Evolutionary conservation across 345 rosid genomes (phyloP).

Genomic region (Eucalyptus pauciflora): DNA sequence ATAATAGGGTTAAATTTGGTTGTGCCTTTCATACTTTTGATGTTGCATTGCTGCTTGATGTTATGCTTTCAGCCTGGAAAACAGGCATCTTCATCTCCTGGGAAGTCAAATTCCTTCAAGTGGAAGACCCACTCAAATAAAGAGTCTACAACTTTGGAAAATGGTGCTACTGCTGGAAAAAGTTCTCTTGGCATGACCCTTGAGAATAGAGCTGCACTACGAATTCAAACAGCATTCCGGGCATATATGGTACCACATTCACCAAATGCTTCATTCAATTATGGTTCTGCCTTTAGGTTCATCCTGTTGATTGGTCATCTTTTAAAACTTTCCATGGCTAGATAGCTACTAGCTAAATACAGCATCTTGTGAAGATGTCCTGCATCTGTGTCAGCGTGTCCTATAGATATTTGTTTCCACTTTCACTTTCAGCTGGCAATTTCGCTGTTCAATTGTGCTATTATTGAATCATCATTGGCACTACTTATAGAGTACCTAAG

Average conservation of each 20-base stretch:
- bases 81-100: slow-evolving; percentile 42
- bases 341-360: neutral
- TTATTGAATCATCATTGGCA: neutral
- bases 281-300: neutral
- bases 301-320: neutral
- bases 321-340: neutral
- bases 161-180: neutral
- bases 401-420: neutral
- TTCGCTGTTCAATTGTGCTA: neutral
- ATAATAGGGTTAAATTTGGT: neutral
- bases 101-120: slow-evolving; percentile 52
- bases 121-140: slow-evolving; percentile 30
- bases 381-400: neutral
- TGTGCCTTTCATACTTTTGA: neutral
- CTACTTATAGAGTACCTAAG: neutral
- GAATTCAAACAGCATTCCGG: slow-evolving; percentile 68
- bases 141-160: slow-evolving; percentile 1
- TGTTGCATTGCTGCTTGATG: neutral
- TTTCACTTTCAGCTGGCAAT: neutral
- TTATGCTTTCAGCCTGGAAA: neutral
- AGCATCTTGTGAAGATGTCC: neutral
- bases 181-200: slow-evolving; percentile 16
- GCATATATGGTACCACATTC: slow-evolving; percentile 48
- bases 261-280: neutral
- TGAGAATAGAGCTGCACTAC: slow-evolving; percentile 56